A percentile compares a stretch with the other conserved stretches of the same genome.
phyloP scores from a whole-genome alignment of 108 stramenopile species.

The Cyclotella kingstonii region DNA sequence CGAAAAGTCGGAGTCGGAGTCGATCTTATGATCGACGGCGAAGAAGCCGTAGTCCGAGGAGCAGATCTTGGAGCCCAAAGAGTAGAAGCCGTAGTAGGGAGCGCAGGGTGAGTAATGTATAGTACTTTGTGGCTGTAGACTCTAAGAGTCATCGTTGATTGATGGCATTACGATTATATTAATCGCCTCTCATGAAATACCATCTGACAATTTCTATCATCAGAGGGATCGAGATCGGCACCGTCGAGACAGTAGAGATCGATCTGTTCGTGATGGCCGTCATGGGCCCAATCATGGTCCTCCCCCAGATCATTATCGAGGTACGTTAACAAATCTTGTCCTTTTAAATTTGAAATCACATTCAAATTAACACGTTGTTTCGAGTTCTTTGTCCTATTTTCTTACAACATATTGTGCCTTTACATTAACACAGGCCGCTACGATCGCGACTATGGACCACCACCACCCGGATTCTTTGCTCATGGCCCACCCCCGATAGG shows the following conservation, averaged over 20 bases:
- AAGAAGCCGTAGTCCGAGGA: slow-evolving; percentile 11
- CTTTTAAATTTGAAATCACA: neutral
- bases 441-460: slow-evolving; percentile 38
- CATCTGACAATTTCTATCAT: neutral
- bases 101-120: slow-evolving; percentile 19
- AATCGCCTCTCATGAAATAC: neutral
- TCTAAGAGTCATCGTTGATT: neutral
- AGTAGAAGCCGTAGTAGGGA: slow-evolving; percentile 25
- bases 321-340: neutral
- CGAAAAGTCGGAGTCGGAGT: slow-evolving; percentile 20
- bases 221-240: slow-evolving; percentile 35
- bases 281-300: slow-evolving; percentile 22
- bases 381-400: neutral
- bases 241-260: slow-evolving; percentile 9
- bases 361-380: neutral
- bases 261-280: slow-evolving; percentile 10
- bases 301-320: slow-evolving; percentile 29
- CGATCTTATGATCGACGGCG: slow-evolving; percentile 18
- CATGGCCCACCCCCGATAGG: slow-evolving; percentile 17
- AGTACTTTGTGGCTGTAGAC: neutral
- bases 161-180: neutral
- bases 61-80: slow-evolving; percentile 19
- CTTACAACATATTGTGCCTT: neutral
- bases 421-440: slow-evolving; percentile 17
- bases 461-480: slow-evolving; percentile 37